A percentile compares a stretch with the other conserved stretches of the same genome.
phyloP scores from a whole-genome alignment of 202 grass and related monocot species.

The Schoenoplectus triqueter region DNA sequence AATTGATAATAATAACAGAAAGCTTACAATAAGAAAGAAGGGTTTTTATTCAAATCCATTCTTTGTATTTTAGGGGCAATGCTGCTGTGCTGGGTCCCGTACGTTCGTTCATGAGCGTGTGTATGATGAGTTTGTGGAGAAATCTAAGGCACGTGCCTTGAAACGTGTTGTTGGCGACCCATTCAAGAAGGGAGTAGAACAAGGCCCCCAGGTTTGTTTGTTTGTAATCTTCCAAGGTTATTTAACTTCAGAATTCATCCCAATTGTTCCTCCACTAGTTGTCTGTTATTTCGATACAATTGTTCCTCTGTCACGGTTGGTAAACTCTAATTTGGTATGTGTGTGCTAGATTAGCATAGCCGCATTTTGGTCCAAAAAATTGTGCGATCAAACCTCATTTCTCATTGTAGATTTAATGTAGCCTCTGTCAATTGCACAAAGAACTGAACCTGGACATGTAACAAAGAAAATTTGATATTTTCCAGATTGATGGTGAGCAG shows the following conservation, averaged over 20 bases:
- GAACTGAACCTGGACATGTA: background rate
- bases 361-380: background rate
- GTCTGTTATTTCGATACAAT: no score
- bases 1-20: background rate
- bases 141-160: slow-evolving; percentile 54
- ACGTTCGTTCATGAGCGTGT: slow-evolving; percentile 74
- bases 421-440: background rate
- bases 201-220: slow-evolving; percentile 80
- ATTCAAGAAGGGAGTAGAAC: slow-evolving; percentile 62
- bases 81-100: slow-evolving; percentile 75
- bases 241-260: background rate
- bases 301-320: background rate
- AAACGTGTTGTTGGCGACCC: slow-evolving; percentile 71
- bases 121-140: slow-evolving; percentile 78
- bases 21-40: background rate
- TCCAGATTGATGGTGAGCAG: slow-evolving; percentile 62
- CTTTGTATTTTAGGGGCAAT: slow-evolving; percentile 57
- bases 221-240: background rate
- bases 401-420: background rate
- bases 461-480: background rate
- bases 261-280: background rate
- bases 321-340: background rate
- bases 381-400: background rate
- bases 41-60: background rate
- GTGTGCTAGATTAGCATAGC: background rate